Evolutionary conservation across 2,329 filamentous ascomycete genomes (phyloP).

Genomic region (Beauveria sp.): DNA sequence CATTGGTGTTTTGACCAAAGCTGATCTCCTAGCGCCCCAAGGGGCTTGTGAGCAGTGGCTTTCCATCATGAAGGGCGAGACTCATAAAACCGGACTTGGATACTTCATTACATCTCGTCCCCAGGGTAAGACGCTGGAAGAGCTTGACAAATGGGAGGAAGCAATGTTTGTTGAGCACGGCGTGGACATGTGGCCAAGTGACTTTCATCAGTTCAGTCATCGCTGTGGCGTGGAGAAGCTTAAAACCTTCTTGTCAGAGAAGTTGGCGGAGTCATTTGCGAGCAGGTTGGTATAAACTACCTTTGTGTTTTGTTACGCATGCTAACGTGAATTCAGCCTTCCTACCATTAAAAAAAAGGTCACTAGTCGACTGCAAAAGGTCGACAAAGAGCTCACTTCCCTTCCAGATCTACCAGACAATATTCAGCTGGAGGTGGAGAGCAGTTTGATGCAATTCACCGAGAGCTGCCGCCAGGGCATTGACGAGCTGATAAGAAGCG

Average conservation of each 20-base stretch:
- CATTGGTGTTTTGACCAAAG: conserved; percentile 77
- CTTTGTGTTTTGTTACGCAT: background rate
- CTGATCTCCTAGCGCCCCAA: conserved; percentile 57
- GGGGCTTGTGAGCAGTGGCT: conserved; percentile 49
- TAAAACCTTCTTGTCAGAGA: conserved; percentile 43
- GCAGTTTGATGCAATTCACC: conserved; percentile 51
- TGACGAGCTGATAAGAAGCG: conserved; percentile 35
- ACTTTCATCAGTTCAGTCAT: conserved; percentile 39
- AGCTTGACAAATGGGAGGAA: conserved; percentile 45
- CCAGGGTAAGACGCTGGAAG: conserved; percentile 44
- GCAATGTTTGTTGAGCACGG: conserved; percentile 38
- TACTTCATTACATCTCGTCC: conserved; percentile 74
- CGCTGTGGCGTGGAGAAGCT: conserved; percentile 47
- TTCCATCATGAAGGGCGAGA: conserved; percentile 52
- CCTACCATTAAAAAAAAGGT: conserved; percentile 48
- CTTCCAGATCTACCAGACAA: conserved; percentile 64
- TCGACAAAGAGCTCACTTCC: conserved; percentile 45
- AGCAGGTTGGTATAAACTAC: conserved; percentile 31
- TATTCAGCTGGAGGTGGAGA: conserved; percentile 56
- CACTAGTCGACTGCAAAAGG: conserved; percentile 37
- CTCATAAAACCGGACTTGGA: conserved; percentile 60
- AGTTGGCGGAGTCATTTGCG: conserved; percentile 45
- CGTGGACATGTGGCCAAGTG: conserved; percentile 37
- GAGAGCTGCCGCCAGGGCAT: conserved; percentile 44
- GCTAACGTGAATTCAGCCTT: conserved; percentile 29